Evolutionary conservation across 73 alveolate species (phyloP).

Genomic region (Effrenium voratum): DNA sequence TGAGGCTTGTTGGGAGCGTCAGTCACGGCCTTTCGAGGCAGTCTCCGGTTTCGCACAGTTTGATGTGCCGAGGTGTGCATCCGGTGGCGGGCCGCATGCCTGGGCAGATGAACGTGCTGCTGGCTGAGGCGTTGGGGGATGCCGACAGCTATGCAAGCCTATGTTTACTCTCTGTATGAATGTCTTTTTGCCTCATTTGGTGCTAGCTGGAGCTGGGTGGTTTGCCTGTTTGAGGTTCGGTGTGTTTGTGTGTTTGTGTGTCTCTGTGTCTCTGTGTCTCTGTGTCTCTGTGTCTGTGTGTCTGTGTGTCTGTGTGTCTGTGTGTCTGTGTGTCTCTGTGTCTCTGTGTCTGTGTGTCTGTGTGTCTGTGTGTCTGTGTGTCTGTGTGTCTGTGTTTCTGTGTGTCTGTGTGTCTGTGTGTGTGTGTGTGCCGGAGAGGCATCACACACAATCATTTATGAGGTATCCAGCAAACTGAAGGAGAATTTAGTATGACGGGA

Average conservation of each 20-base stretch:
- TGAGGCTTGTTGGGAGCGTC: not conserved
- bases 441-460: too few relatives aligned
- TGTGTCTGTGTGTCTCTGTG: constrained; percentile 5
- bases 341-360: constrained; percentile 3
- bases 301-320: constrained; percentile 10
- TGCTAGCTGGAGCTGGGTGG: too few relatives aligned
- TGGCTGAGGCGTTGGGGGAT: constrained; percentile 96
- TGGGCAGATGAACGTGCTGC: constrained; percentile 96
- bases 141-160: too few relatives aligned
- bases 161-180: too few relatives aligned
- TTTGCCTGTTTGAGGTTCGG: not conserved
- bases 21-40: not conserved
- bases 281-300: constrained; percentile 5
- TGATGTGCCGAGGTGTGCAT: constrained; percentile 95
- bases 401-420: constrained; percentile 12
- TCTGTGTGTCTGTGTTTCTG: not conserved
- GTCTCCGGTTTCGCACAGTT: not conserved
- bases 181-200: too few relatives aligned
- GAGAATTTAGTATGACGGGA: too few relatives aligned
- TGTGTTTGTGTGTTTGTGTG: constrained; percentile 1
- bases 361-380: constrained; percentile 15
- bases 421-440: not conserved
- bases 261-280: not conserved
- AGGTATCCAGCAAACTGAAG: too few relatives aligned
- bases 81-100: constrained; percentile 98